Conservation (phyloP, 2,329 filamentous ascomycete species). For the Colletotrichum brevisporum region DNA sequence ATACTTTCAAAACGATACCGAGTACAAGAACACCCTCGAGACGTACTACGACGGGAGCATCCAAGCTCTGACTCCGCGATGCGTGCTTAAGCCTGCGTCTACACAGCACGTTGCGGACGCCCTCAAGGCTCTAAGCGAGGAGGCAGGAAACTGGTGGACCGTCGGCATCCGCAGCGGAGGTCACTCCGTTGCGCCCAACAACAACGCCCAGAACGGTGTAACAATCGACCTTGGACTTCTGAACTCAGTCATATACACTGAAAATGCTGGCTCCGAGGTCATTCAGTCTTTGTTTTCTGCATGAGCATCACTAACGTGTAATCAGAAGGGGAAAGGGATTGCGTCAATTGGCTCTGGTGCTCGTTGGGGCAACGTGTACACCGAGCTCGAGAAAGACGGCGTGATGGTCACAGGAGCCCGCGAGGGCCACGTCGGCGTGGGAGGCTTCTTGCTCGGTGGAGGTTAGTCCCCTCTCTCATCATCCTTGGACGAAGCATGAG, state of each 20-base stretch:
- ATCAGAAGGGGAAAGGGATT: neutral
- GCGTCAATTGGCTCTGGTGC: constrained; percentile 17
- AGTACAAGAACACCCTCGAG: constrained; percentile 16
- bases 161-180: constrained; percentile 59
- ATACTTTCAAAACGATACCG: constrained; percentile 12
- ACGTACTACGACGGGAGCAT: constrained; percentile 24
- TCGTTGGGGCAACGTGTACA: constrained; percentile 10
- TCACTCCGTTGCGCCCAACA: constrained; percentile 49
- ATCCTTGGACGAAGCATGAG: accelerated
- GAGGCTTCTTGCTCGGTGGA: constrained; percentile 49
- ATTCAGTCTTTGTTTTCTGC: neutral
- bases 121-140: constrained; percentile 10
- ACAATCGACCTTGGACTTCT: constrained; percentile 26
- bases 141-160: constrained; percentile 42
- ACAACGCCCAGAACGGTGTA: constrained; percentile 46
- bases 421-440: constrained; percentile 44
- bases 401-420: constrained; percentile 44
- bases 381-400: constrained; percentile 39
- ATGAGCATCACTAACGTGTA: neutral
- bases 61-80: constrained; percentile 22
- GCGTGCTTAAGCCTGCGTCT: constrained; percentile 28
- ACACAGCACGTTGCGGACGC: constrained; percentile 15
- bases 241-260: neutral
- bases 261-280: neutral
- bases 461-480: neutral